phyloP scores from a whole-genome alignment of 768 basidiomycete species.

The Calvatia gigantea region DNA sequence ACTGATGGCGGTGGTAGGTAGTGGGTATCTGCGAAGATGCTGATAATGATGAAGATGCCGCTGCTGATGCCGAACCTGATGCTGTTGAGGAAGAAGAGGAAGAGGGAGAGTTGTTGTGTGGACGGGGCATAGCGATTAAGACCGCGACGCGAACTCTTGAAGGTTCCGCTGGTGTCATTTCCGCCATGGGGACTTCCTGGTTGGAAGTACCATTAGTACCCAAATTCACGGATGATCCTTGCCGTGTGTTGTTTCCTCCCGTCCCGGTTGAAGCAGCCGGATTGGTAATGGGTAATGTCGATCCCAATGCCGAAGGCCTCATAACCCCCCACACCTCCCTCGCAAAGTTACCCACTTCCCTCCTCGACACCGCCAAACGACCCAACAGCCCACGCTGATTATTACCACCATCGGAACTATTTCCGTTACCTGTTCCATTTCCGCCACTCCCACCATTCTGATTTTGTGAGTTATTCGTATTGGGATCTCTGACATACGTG shows the following conservation, averaged over 20 bases:
- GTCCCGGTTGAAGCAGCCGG: background rate
- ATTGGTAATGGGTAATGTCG: background rate
- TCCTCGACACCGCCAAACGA: background rate
- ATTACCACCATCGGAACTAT: background rate
- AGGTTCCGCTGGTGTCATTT: conserved; percentile 1
- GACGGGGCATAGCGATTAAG: conserved; percentile 41
- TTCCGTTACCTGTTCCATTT: background rate
- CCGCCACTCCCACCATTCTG: background rate
- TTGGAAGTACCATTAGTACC: background rate
- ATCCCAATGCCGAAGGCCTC: background rate
- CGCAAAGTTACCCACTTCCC: background rate
- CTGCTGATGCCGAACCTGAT: conserved; percentile 8
- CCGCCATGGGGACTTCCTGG: conserved; percentile 1
- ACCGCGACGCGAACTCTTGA: conserved; percentile 33
- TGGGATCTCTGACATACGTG: conserved; percentile 9
- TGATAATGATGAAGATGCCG: conserved; percentile 2
- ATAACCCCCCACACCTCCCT: background rate
- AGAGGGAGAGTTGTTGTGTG: conserved; percentile 10
- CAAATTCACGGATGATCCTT: background rate
- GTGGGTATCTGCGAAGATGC: background rate
- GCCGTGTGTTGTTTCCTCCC: background rate
- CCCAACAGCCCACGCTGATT: background rate
- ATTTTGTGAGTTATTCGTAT: background rate
- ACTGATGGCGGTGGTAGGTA: too few species aligned
- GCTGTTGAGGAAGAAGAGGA: conserved; percentile 8